Evolutionary conservation across 2,329 filamentous ascomycete species (phyloP).

Genomic region (Ophiocordyceps robertsii): DNA sequence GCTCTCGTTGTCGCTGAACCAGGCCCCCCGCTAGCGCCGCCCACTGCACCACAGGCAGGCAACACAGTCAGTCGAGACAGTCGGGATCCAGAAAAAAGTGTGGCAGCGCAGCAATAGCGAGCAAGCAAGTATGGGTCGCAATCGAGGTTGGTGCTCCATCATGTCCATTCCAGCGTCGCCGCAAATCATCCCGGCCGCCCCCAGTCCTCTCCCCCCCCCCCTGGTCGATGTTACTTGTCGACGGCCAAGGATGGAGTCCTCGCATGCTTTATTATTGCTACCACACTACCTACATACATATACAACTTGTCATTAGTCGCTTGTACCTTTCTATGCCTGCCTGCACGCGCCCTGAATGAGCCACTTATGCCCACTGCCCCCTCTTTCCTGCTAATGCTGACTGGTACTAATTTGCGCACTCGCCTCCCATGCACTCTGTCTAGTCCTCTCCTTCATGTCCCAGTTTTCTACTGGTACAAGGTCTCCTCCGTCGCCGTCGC

Average conservation of each 20-base stretch:
- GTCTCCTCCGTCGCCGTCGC: constrained; percentile 28
- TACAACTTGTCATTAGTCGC: neutral
- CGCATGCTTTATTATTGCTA: neutral
- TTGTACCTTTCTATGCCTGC: neutral
- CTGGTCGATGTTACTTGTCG: neutral
- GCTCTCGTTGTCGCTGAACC: neutral
- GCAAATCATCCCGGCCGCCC: neutral
- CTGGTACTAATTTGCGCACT: constrained; percentile 1
- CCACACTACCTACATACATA: no score
- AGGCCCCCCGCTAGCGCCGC: neutral
- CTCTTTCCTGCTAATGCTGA: neutral
- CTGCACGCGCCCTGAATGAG: neutral
- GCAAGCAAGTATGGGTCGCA: constrained; percentile 32
- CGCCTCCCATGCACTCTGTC: neutral
- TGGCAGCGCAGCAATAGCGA: neutral
- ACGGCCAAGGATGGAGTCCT: neutral
- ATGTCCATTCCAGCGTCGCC: constrained; percentile 4
- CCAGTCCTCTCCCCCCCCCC: neutral
- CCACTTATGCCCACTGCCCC: constrained; percentile 2
- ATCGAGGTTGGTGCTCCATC: constrained; percentile 34
- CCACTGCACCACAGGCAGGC: neutral
- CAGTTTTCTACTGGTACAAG: constrained; percentile 49
- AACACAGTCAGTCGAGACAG: neutral
- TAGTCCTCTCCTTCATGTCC: constrained; percentile 84
- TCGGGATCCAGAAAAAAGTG: neutral